Evolutionary conservation across 2,329 filamentous ascomycete species (phyloP), one percentile per base, ranked within the genome.

Genomic region (Hyphodiscus sp.): DNA sequence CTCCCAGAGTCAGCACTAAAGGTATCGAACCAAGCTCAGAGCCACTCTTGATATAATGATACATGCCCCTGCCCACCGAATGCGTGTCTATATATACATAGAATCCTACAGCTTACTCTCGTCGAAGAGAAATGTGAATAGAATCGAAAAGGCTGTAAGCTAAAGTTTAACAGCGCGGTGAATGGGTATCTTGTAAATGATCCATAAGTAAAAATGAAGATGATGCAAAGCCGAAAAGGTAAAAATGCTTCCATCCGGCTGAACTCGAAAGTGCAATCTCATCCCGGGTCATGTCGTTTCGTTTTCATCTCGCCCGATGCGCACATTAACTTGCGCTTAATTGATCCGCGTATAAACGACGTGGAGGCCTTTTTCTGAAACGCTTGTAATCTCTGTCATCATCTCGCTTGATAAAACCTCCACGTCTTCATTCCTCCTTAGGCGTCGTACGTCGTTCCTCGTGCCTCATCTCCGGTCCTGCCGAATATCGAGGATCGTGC

Each of bases 311-410:
- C 48, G 23, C 42, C 41, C 47, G 44, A 48, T 23, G 49, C 20
- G 44, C 49, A 49, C 38, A 19, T 45, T 41, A 47, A 42, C 19
- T 20, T 23, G 33, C 47, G 53, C 47, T 59, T 56, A 52, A 54
- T 47, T 61, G 52, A 58, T 46, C 41, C 41, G 44, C 18, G 50
- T 53, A 52, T 47, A 50, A 49, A 47, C 45, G 46, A 45, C 51
- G 48, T 52, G 44, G 38, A 55, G 47, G 43, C 49, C 53, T 54
- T 58, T 60, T 52, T 58, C 52, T 64, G 60, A 67, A 63, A 65
- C 61, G 48, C 52, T 41, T 55, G 57, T 65, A 67, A 65, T 67
- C 61, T 66, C 64, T 60, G 51, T 54, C 61, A 60, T 64, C 63
- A 65, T 65, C 63, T 65, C 63, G 62, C 60, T 65, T 66, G 52